phyloP scores from a whole-genome alignment of 163 green algal species.

The Chlorella variabilis region DNA sequence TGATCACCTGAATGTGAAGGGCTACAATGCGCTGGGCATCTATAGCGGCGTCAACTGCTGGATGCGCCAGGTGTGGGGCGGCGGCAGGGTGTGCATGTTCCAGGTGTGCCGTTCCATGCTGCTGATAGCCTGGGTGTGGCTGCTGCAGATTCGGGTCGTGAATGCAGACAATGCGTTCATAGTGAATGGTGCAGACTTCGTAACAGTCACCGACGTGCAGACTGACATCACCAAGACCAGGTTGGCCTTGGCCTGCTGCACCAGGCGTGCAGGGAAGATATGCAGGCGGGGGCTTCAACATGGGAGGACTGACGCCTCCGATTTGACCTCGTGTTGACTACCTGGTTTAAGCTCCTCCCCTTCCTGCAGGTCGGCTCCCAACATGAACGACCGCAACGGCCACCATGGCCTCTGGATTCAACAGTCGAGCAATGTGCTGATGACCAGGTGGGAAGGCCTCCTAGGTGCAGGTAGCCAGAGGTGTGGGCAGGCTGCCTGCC shows the following conservation, averaged over 20 bases:
- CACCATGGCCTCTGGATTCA: conserved; percentile 25
- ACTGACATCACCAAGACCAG: conserved; percentile 4
- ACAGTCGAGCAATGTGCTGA: neutral
- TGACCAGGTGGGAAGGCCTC: conserved; percentile 10
- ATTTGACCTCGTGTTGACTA: too few relatives aligned
- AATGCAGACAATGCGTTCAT: conserved; percentile 24
- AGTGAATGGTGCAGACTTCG: conserved; percentile 23
- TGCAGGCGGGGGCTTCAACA: too few relatives aligned
- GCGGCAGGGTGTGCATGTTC: neutral
- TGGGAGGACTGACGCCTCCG: too few relatives aligned
- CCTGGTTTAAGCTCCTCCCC: too few relatives aligned
- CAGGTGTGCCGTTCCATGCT: neutral
- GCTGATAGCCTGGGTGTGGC: neutral
- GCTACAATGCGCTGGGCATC: conserved; percentile 25
- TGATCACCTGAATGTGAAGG: conserved; percentile 11
- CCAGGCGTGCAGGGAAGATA: too few relatives aligned
- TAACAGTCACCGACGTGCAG: conserved; percentile 16
- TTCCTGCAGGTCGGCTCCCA: neutral
- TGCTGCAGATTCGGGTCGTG: conserved; percentile 7
- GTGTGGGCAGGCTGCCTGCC: neutral
- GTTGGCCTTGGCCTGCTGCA: neutral
- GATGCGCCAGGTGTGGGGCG: conserved; percentile 14
- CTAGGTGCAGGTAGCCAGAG: neutral
- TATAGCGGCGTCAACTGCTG: conserved; percentile 21
- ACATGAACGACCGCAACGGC: neutral